Percentiles rank a stretch among this genome's conserved stretches.
Evolutionary conservation across 805 yeast species (phyloP).

Genomic region (Saccharomycopsis babjevae): DNA sequence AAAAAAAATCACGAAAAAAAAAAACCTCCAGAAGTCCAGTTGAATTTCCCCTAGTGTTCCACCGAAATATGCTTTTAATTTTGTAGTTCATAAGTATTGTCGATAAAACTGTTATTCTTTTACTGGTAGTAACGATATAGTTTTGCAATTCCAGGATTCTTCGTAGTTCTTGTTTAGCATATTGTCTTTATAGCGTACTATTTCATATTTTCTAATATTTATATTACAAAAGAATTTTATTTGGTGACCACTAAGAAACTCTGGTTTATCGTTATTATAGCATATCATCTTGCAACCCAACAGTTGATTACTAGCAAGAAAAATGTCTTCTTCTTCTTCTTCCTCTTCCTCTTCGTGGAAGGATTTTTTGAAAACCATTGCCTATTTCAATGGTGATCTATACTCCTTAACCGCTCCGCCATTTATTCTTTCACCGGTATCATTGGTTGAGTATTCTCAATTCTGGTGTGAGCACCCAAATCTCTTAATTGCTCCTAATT

Average conservation of each 20-base stretch:
- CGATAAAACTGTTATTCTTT: no score
- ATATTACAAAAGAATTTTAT: neutral
- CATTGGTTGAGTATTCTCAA: constrained; percentile 83
- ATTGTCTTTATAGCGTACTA: neutral
- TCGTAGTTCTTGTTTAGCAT: neutral
- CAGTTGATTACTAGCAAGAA: neutral
- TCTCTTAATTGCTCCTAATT: constrained; percentile 62
- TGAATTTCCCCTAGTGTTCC: no score
- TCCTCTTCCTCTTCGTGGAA: constrained; percentile 61
- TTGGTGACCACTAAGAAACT: no score
- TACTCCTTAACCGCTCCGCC: constrained; percentile 96
- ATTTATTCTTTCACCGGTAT: constrained; percentile 83
- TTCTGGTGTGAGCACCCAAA: constrained; percentile 95
- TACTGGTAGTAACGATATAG: no score
- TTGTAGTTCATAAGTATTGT: no score
- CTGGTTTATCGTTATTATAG: no score
- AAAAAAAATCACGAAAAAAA: no score
- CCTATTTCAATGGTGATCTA: constrained; percentile 87
- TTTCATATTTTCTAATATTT: neutral
- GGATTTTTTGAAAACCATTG: constrained; percentile 79
- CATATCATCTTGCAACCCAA: no score
- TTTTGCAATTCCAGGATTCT: no score
- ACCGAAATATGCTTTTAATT: no score
- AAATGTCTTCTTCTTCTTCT: neutral
- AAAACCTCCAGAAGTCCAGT: no score